These are phyloP conservation scores for Zymoseptoria ardabiliae DNA, from an alignment of 2,329 filamentous ascomycete species.

Conservation along the genomic window DNA sequence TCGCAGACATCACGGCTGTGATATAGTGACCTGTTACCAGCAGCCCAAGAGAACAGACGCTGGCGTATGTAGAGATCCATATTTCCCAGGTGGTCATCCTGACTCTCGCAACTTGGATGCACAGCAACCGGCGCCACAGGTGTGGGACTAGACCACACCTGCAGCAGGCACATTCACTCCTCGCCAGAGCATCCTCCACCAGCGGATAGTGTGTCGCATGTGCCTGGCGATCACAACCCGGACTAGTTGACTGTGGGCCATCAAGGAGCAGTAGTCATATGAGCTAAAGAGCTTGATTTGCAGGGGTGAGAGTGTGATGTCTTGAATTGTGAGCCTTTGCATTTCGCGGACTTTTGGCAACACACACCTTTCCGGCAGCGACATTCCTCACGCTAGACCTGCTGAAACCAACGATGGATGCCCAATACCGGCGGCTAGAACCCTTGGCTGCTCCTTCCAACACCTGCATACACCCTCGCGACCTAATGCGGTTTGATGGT, in stretches of 20 bases:
- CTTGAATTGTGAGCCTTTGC: constrained; percentile 10
- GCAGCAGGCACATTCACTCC: constrained; percentile 18
- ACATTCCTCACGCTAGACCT: constrained; percentile 24
- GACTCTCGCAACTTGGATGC: constrained; percentile 20
- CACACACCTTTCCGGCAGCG: constrained; percentile 12
- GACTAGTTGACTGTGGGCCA: constrained; percentile 16
- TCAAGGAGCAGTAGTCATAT: constrained; percentile 25
- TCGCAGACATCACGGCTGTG: constrained; percentile 14
- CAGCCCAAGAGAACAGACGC: constrained; percentile 18
- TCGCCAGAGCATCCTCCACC: constrained; percentile 1
- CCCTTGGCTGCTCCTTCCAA: constrained; percentile 2
- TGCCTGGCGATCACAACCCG: constrained; percentile 14
- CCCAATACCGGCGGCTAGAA: background rate
- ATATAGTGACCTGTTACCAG: constrained; percentile 19
- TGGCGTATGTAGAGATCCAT: constrained; percentile 21
- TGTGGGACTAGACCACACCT: constrained; percentile 24
- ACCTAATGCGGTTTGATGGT: constrained; percentile 11
- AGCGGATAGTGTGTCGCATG: constrained; percentile 8
- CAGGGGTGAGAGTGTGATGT: constrained; percentile 15
- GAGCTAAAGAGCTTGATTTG: constrained; percentile 16
- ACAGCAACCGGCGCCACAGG: constrained; percentile 27
- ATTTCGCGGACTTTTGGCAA: constrained; percentile 16
- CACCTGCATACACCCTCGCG: constrained; percentile 6
- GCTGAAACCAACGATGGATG: constrained; percentile 16
- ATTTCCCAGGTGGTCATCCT: constrained; percentile 24